Base-by-base conservation (phyloP, 23 red algal species). In the Cyanidium caldarium region DNA sequence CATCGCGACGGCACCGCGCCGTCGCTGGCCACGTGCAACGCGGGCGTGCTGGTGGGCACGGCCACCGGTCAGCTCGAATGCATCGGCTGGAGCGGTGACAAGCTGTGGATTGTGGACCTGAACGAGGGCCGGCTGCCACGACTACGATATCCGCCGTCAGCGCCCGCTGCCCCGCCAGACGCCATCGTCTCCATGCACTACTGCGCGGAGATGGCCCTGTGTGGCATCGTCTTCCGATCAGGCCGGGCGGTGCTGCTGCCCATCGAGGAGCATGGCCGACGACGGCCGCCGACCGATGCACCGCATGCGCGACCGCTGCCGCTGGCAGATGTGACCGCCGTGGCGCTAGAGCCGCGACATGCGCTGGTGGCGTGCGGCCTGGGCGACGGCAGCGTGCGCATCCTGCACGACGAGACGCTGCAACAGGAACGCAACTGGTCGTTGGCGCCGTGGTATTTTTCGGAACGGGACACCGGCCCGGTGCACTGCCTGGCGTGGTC, bases 31-130 rank as follows among this genome's bases (percentile, higher is more conserved):
- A 33, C 77, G 13, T 66, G 56, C 23, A 66, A 76, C 2, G 77
- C 78, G 35, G 85, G 85, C 28, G 85, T 73, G 25, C 76, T 89
- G 2, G 68, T 81, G n/a, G 77, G 65, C 13, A 89, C 77, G 21
- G 74, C 71, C 1, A 58, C 73, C 21, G 77, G 70, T 15, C 45
- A 45, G 29, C 39, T 89, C 17, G 70, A 66, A 16, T 89, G 85
- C 61, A 66, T 89, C 26, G 51, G 70, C 15, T 89, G 85, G 85
- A 66, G 81, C 46, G 70, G 40, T 16, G 77, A 61, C 17, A 58
- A 70, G 29, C 33, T 81, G 39, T 89, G 85, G 85, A 61, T 28
- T 16, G 51, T 61, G n/a, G 51, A 61, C 19, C 7, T 61, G n/a
- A 28, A n/a, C n/a, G n/a, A n/a, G n/a, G n/a, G n/a, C n/a, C n/a